Evolutionary conservation across 1,284 basidiomycete genomes (phyloP).

Genomic region (Sparassis latifolia): DNA sequence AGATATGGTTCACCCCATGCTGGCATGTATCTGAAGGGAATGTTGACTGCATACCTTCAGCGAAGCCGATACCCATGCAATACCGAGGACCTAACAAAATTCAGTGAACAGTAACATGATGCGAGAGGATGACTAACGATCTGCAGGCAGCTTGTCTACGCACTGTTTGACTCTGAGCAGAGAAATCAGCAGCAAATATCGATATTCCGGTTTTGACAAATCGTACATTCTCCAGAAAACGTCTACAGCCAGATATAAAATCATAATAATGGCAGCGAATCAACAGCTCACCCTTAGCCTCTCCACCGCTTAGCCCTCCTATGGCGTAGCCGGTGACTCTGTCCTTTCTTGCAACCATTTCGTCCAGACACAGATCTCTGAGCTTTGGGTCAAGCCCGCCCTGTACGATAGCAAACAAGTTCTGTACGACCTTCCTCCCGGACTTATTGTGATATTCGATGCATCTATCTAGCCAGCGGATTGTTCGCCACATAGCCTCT

Average conservation of each 20-base stretch:
- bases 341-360: slow-evolving; percentile 71
- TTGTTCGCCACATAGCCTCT: slow-evolving; percentile 78
- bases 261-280: not conserved
- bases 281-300: slow-evolving; percentile 66
- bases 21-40: not conserved
- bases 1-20: not conserved
- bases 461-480: slow-evolving; percentile 83
- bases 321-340: slow-evolving; percentile 78
- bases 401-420: slow-evolving; percentile 85
- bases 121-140: slow-evolving; percentile 42
- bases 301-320: slow-evolving; percentile 78
- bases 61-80: slow-evolving; percentile 85
- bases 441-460: slow-evolving; percentile 65
- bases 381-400: slow-evolving; percentile 68
- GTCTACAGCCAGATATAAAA: slow-evolving; percentile 36
- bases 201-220: not conserved
- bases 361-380: slow-evolving; percentile 68
- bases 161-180: slow-evolving; percentile 69
- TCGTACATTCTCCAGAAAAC: slow-evolving; percentile 79
- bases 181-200: slow-evolving; percentile 9
- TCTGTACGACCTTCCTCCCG: slow-evolving; percentile 58
- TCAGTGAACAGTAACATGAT: slow-evolving; percentile 1
- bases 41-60: slow-evolving; percentile 59
- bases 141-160: slow-evolving; percentile 62
- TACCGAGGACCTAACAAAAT: slow-evolving; percentile 63